Percentiles rank a stretch among this genome's conserved stretches.
These are phyloP conservation scores for Sphagnum contortum DNA, from an alignment of 225 moss, liverwort and hornwort genomes.

Conservation along the genomic window DNA sequence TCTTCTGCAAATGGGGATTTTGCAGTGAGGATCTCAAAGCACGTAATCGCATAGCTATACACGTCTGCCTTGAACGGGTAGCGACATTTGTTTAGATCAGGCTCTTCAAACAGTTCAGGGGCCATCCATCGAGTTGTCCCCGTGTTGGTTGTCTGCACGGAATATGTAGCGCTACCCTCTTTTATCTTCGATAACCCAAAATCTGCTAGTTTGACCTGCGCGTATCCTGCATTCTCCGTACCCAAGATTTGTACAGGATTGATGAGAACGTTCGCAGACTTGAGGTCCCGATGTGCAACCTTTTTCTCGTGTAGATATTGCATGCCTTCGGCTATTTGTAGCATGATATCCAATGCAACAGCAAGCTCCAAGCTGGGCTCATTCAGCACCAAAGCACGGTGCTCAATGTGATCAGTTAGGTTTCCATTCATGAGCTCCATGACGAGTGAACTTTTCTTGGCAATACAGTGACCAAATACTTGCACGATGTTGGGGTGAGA, in stretches of 20 bases:
- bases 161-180: neutral
- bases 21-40: slow-evolving; percentile 3
- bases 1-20: neutral
- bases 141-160: neutral
- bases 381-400: too few relatives aligned
- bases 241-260: neutral
- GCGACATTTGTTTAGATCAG: too few relatives aligned
- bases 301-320: too few relatives aligned
- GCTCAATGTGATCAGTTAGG: too few relatives aligned
- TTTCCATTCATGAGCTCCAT: too few relatives aligned
- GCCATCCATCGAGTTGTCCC: slow-evolving; percentile 2
- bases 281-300: slow-evolving; percentile 6
- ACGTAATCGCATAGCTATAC: slow-evolving; percentile 4
- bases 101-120: neutral
- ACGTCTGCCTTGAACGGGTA: neutral
- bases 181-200: slow-evolving; percentile 3
- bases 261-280: slow-evolving; percentile 4
- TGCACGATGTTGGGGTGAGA: too few relatives aligned
- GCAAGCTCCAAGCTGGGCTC: too few relatives aligned
- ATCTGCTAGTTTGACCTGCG: slow-evolving; percentile 2
- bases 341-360: too few relatives aligned
- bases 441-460: too few relatives aligned
- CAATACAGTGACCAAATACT: too few relatives aligned
- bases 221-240: neutral
- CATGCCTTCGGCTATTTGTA: too few relatives aligned